These are phyloP conservation scores for Fusarium liriodendri DNA, from an alignment of 2,329 filamentous ascomycete genomes.

Conservation along the genomic window DNA sequence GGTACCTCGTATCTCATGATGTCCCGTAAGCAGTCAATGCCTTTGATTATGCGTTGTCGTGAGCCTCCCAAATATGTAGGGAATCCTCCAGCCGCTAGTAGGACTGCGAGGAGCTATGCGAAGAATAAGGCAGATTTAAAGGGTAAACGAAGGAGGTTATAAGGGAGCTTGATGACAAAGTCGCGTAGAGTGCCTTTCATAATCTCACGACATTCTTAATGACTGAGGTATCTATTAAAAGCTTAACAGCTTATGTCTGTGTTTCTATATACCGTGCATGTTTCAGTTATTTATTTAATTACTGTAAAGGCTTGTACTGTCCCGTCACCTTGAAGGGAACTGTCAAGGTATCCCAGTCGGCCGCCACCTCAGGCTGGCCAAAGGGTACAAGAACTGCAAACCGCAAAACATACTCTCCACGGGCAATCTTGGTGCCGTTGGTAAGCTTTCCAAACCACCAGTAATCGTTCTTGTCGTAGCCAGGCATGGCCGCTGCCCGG, in stretches of 20 bases:
- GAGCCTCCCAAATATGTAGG: no score
- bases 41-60: no score
- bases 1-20: no score
- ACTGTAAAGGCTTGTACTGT: background rate
- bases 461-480: background rate
- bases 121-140: no score
- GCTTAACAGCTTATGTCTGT: background rate
- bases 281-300: background rate
- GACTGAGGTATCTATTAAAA: no score
- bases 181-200: no score
- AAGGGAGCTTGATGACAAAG: no score
- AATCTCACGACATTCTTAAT: no score
- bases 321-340: background rate
- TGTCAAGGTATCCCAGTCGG: background rate
- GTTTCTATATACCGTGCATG: background rate
- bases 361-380: background rate
- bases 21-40: no score
- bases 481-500: background rate
- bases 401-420: background rate
- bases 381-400: background rate
- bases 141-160: no score
- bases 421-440: background rate
- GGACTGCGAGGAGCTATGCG: no score
- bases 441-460: constrained; percentile 9
- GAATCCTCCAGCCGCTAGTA: no score